Base-by-base conservation (phyloP, 768 basidiomycete genomes). In the Hypholoma sublateritium region DNA sequence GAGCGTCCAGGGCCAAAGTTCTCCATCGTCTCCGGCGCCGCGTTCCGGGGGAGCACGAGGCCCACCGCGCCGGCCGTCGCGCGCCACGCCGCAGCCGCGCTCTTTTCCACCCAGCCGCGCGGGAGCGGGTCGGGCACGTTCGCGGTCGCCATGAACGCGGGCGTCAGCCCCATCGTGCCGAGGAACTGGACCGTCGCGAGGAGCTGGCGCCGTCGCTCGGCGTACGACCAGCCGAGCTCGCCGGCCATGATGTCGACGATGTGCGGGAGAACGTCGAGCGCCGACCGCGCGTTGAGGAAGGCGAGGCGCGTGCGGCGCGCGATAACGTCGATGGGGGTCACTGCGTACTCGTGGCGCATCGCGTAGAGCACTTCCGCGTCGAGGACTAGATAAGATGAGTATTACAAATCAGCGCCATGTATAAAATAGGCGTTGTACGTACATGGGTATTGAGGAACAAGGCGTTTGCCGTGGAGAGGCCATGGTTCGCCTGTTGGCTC, bases 331-430 rank as follows among this genome's bases (percentile, higher is more conserved):
- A 89, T 78, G 11, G 95, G 91, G n/a, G 89, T 95, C 57, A 85
- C 82, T 0, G 95, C 96, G 72, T 96, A 98, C 74, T 99, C 96
- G 69, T 93, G 79, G 13, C 85, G 85, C 19, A 88, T 81, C 0
- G 95, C 94, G 68, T 96, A 97, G 47, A 85, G 85, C 6, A 95
- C 87, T 74, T 99, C 96, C 1, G 93, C 94, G 70, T 97, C 93
- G 69, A 98, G 87, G 80, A 87, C 87, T 89, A 62, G 7, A 14
- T 13, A 22, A 28, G 21, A 9, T 12, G 54, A 2, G 17, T 37
- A 32, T 49, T 32, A 25, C 36, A 21, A 22, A 19, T 50, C 43
- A 19, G 56, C 17, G 43, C 24, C n/a, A n/a, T n/a, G 6, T 37
- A 32, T 1, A 36, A 32, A 16, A 32, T 50, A 5, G 49, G 42